These are phyloP conservation scores for Didymellaceae sp. DNA, from an alignment of 2,329 filamentous ascomycete genomes.

Conservation along the genomic window DNA sequence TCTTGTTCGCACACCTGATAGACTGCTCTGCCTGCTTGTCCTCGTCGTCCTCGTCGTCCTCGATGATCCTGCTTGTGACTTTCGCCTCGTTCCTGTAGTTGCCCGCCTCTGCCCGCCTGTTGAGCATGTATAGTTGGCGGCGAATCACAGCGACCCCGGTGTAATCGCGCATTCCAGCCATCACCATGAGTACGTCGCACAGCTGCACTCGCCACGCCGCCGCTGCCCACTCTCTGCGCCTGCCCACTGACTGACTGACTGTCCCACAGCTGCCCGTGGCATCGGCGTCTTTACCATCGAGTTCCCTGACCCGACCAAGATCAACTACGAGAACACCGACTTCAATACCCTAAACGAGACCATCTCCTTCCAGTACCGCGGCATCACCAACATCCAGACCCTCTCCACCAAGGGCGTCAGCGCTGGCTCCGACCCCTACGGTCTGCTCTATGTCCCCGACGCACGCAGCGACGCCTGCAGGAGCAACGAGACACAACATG, in stretches of 20 bases:
- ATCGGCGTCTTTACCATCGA: constrained; percentile 46
- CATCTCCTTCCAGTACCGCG: constrained; percentile 47
- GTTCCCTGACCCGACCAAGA: constrained; percentile 43
- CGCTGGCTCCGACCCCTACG: constrained; percentile 69
- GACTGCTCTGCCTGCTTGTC: too few relatives aligned
- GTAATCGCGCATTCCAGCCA: constrained; percentile 18
- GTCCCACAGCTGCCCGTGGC: constrained; percentile 40
- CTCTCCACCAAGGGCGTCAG: constrained; percentile 72
- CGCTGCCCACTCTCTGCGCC: constrained; percentile 2
- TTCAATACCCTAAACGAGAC: constrained; percentile 39
- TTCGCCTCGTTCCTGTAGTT: background rate
- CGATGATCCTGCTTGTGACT: background rate
- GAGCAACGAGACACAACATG: constrained; percentile 65
- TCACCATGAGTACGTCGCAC: constrained; percentile 47
- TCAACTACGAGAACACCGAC: constrained; percentile 38
- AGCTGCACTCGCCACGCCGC: constrained; percentile 5
- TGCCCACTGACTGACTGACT: constrained; percentile 23
- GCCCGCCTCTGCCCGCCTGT: constrained; percentile 3
- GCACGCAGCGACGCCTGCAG: constrained; percentile 69
- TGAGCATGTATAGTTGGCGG: constrained; percentile 23
- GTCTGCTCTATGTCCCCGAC: constrained; percentile 85
- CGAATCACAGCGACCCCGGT: constrained; percentile 3
- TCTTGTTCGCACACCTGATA: background rate
- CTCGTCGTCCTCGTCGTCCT: background rate
- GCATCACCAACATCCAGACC: constrained; percentile 70